Conservation (phyloP, 352 stramenopile genomes). For the Phytophthora pistaciae region DNA sequence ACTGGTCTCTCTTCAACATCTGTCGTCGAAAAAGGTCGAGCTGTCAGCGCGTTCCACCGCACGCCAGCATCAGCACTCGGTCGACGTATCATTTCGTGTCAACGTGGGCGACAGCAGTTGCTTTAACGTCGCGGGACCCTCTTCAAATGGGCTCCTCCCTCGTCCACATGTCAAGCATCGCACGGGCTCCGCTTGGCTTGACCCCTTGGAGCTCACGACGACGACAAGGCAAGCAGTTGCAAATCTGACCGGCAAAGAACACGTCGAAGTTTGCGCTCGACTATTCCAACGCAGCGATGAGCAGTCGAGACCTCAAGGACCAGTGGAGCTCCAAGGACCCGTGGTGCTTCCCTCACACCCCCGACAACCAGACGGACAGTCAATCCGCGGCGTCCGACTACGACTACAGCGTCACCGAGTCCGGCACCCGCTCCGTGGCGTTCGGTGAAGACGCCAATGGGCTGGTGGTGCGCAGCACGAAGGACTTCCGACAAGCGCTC, state of each 20-base stretch:
- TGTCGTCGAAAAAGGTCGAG: constrained; percentile 12
- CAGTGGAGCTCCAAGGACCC: constrained; percentile 10
- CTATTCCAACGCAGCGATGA: constrained; percentile 24
- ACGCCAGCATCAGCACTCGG: constrained; percentile 26
- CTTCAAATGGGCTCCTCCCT: constrained; percentile 24
- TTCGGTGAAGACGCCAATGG: constrained; percentile 32
- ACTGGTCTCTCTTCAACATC: constrained; percentile 13
- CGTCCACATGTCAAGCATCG: constrained; percentile 11
- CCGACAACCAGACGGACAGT: constrained; percentile 22
- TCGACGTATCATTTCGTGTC: constrained; percentile 29
- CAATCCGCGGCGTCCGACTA: constrained; percentile 24
- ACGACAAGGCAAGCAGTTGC: constrained; percentile 21
- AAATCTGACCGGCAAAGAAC: constrained; percentile 16
- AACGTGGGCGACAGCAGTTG: constrained; percentile 1
- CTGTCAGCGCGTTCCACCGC: constrained; percentile 23
- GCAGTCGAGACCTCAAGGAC: constrained; percentile 17
- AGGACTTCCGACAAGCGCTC: constrained; percentile 36
- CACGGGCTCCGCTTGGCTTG: neutral
- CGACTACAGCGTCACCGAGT: constrained; percentile 25
- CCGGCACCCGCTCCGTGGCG: constrained; percentile 22
- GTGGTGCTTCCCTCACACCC: constrained; percentile 14
- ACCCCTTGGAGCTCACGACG: constrained; percentile 6
- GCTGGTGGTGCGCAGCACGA: constrained; percentile 31
- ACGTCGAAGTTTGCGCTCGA: neutral
- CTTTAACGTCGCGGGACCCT: constrained; percentile 7